Conservation (phyloP, 1,139 yeast genomes). For the Tardiomyces depauwii region DNA sequence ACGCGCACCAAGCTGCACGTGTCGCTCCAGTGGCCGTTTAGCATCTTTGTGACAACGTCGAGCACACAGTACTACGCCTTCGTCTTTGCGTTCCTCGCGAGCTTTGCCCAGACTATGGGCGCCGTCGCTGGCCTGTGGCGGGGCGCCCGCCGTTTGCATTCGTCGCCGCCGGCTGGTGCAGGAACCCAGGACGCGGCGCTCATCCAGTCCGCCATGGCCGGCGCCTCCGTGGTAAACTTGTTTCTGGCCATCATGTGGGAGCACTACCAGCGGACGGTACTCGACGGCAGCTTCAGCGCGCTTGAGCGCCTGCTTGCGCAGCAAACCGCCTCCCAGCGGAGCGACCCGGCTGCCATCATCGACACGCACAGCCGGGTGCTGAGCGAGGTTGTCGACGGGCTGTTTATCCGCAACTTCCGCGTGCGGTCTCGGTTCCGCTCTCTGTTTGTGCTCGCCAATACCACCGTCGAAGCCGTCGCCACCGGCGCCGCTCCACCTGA, state of each 20-base stretch:
- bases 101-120: neutral
- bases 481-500: neutral
- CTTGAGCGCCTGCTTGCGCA: neutral
- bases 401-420: neutral
- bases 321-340: neutral
- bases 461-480: neutral
- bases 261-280: neutral
- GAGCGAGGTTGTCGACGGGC: neutral
- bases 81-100: constrained; percentile 12
- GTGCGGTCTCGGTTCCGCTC: neutral
- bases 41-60: constrained; percentile 9
- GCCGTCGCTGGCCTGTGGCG: neutral
- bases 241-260: neutral
- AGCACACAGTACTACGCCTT: constrained; percentile 10
- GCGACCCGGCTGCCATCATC: neutral
- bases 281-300: neutral
- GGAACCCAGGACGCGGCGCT: neutral
- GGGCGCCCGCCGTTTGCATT: neutral
- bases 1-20: constrained; percentile 9
- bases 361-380: neutral
- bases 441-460: neutral
- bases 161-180: neutral
- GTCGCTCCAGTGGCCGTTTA: constrained; percentile 13
- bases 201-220: neutral
- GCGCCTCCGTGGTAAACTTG: neutral